Evolutionary conservation across 139 green algal genomes (phyloP).

Genomic region (Chlorella sp.): DNA sequence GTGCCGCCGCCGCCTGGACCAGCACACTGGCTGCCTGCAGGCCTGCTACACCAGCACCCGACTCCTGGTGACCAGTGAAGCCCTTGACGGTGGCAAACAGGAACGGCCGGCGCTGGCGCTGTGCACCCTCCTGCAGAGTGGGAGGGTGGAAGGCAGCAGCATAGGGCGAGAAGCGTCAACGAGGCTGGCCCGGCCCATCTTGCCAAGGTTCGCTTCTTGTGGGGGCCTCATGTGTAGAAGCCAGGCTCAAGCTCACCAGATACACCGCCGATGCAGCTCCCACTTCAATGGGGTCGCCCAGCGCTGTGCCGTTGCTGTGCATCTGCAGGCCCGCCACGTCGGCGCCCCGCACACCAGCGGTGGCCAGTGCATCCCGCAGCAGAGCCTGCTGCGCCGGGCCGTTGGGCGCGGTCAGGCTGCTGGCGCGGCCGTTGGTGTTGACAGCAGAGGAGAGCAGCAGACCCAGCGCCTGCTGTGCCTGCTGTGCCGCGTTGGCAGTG

Average conservation of each 20-base stretch:
- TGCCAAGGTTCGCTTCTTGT: too few species aligned
- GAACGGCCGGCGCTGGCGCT: conserved; percentile 35
- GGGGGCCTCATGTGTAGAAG: too few species aligned
- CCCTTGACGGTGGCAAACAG: conserved; percentile 64
- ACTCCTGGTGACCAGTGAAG: conserved; percentile 84
- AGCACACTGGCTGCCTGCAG: conserved; percentile 52
- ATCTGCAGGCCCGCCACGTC: conserved; percentile 66
- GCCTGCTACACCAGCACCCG: conserved; percentile 75
- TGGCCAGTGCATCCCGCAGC: conserved; percentile 30
- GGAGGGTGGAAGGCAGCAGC: neutral
- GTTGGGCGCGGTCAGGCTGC: conserved; percentile 89
- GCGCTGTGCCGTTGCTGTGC: conserved; percentile 80
- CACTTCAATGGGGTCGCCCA: conserved; percentile 88
- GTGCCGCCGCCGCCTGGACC: conserved; percentile 23
- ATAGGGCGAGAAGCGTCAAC: too few species aligned
- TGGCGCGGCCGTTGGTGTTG: conserved; percentile 94
- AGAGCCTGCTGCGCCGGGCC: conserved; percentile 79
- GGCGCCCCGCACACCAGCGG: neutral
- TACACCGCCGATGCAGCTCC: conserved; percentile 51
- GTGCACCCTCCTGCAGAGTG: conserved; percentile 48
- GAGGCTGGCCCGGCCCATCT: too few species aligned
- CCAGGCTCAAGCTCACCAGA: conserved; percentile 55
- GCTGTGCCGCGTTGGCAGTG: neutral
- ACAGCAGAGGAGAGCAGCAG: conserved; percentile 73
- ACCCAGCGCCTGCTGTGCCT: conserved; percentile 25